phyloP scores from a whole-genome alignment of 139 green algal species.

The Desmodesmus armatus region DNA sequence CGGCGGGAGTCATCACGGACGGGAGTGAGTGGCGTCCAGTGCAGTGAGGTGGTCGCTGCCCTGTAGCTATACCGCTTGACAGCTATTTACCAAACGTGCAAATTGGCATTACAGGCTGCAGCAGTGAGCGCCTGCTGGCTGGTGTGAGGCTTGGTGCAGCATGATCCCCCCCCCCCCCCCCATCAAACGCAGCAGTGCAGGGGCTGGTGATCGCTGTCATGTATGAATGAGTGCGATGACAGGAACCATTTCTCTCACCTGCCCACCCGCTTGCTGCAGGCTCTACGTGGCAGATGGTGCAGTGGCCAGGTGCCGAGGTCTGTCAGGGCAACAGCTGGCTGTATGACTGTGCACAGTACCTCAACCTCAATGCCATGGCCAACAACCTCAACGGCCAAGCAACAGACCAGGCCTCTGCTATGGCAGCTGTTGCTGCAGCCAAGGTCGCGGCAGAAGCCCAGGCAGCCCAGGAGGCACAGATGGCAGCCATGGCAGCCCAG shows the following conservation, averaged over 20 bases:
- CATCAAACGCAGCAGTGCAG: no score
- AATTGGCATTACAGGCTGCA: no score
- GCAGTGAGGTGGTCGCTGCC: no score
- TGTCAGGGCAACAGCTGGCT: constrained; percentile 33
- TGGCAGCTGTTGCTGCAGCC: constrained; percentile 13
- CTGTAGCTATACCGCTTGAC: no score
- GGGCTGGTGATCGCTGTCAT: no score
- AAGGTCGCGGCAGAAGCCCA: constrained; percentile 1
- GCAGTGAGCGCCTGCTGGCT: no score
- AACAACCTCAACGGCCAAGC: constrained; percentile 13
- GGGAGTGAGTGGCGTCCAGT: constrained; percentile 32
- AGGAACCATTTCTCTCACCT: no score
- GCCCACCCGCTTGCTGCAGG: constrained; percentile 21
- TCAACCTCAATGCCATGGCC: constrained; percentile 8
- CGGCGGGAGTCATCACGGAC: constrained; percentile 18
- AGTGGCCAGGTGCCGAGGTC: constrained; percentile 25
- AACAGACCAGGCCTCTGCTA: constrained; percentile 17
- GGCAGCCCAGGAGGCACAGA: not conserved
- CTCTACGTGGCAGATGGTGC: constrained; percentile 8
- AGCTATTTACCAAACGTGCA: no score
- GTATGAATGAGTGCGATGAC: no score
- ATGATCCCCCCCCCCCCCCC: no score
- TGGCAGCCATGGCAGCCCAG: not conserved
- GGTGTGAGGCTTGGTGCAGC: no score
- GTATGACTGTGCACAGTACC: constrained; percentile 39